A percentile compares a stretch with the other conserved stretches of the same genome.
These are phyloP conservation scores for Ajuga chamaepitys DNA, from an alignment of 257 asterid species.

Conservation along the genomic window DNA sequence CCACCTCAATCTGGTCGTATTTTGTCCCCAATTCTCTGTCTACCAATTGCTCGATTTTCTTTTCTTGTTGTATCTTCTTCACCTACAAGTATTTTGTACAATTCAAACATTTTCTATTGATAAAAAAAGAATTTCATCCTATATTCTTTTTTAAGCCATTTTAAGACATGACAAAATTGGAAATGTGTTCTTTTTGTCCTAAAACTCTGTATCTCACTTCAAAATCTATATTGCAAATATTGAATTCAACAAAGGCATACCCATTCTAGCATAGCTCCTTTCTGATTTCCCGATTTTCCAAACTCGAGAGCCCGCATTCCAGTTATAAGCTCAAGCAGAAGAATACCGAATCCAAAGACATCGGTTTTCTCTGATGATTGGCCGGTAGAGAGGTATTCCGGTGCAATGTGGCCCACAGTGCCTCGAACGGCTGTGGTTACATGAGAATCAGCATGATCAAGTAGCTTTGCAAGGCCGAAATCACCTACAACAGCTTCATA, in stretches of 20 bases:
- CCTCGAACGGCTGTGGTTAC: conserved; percentile 98
- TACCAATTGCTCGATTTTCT: conserved; percentile 55
- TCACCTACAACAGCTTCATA: conserved; percentile 91
- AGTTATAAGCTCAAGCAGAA: conserved; percentile 79
- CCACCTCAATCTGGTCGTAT: conserved; percentile 69
- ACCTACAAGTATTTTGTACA: conserved; percentile 31
- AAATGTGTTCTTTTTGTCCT: background rate
- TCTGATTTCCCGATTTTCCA: conserved; percentile 73
- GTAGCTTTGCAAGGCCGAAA: conserved; percentile 90
- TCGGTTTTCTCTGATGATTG: conserved; percentile 97
- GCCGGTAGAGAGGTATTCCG: conserved; percentile 92
- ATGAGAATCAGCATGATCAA: conserved; percentile 90
- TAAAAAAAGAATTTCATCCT: background rate
- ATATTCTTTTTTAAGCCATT: background rate
- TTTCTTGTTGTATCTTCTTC: conserved; percentile 63
- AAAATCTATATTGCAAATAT: background rate
- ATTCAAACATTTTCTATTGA: background rate
- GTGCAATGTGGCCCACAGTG: conserved; percentile 95
- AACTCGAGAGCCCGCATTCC: conserved; percentile 92
- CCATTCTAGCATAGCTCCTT: conserved; percentile 94
- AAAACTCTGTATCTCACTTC: background rate
- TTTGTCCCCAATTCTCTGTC: conserved; percentile 62
- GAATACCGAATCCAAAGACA: conserved; percentile 94
- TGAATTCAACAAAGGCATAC: conserved; percentile 21
- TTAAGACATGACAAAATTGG: too few species aligned